Evolutionary conservation across 1,284 basidiomycete genomes (phyloP).

Genomic region (Sporisorium iseilematis-ciliati): DNA sequence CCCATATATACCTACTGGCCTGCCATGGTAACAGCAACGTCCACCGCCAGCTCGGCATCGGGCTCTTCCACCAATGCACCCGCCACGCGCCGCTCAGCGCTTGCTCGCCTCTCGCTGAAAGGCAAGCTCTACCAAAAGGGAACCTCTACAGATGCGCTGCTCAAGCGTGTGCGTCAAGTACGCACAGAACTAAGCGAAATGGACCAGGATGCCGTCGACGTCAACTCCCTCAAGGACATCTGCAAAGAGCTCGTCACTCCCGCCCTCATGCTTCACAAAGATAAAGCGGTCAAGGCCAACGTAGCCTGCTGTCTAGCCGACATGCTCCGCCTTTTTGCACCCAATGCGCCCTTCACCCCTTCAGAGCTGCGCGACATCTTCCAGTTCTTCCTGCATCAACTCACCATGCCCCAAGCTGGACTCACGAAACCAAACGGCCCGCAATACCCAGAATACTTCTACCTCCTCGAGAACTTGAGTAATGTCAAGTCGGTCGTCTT

Average conservation of each 20-base stretch:
- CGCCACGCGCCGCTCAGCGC: constrained; percentile 31
- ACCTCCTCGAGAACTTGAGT: constrained; percentile 89
- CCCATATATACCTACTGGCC: neutral
- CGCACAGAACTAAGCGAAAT: constrained; percentile 79
- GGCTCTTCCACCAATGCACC: constrained; percentile 21
- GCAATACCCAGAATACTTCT: constrained; percentile 71
- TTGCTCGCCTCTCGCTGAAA: constrained; percentile 51
- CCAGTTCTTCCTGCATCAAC: constrained; percentile 74
- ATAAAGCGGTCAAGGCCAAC: constrained; percentile 91
- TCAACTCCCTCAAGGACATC: constrained; percentile 77
- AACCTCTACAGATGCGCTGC: constrained; percentile 54
- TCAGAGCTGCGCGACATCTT: constrained; percentile 76
- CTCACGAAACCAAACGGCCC: constrained; percentile 54
- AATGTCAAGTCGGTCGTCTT: constrained; percentile 94
- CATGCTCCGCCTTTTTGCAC: constrained; percentile 90
- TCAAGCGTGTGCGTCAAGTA: constrained; percentile 53
- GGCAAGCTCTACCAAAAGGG: constrained; percentile 58
- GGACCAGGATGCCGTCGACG: constrained; percentile 88
- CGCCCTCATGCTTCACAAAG: constrained; percentile 88
- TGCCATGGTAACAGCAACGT: constrained; percentile 32
- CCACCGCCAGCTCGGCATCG: constrained; percentile 24
- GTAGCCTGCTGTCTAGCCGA: constrained; percentile 95
- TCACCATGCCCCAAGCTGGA: constrained; percentile 55
- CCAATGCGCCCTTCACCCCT: constrained; percentile 93
- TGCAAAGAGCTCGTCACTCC: constrained; percentile 84